A percentile compares a stretch with the other conserved stretches of the same genome.
phyloP scores from a whole-genome alignment of 1,284 basidiomycete genomes.

The Wolfiporia cocos region DNA sequence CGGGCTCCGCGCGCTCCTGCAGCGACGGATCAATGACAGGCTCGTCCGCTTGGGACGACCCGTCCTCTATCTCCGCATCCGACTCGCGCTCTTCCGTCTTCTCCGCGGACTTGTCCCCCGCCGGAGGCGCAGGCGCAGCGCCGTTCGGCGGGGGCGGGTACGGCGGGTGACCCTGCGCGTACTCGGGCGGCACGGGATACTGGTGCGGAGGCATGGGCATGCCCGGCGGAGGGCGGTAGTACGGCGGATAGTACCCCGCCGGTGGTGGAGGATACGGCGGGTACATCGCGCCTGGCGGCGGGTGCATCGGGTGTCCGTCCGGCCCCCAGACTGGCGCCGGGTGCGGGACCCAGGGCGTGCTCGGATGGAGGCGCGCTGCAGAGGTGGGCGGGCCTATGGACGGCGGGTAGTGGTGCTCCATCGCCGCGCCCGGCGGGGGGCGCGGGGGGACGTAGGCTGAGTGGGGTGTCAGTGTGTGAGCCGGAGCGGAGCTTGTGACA shows the following conservation, averaged over 20 bases:
- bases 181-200: slow-evolving; percentile 18
- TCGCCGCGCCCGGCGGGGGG: slow-evolving; percentile 15
- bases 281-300: slow-evolving; percentile 22
- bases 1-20: slow-evolving; percentile 10
- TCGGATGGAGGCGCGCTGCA: slow-evolving; percentile 39
- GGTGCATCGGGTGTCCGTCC: slow-evolving; percentile 1
- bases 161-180: slow-evolving; percentile 11
- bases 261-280: slow-evolving; percentile 14
- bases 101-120: not conserved
- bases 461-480: slow-evolving; percentile 2
- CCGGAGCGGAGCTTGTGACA: slow-evolving; percentile 7
- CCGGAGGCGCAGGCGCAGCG: slow-evolving; percentile 1
- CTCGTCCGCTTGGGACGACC: slow-evolving; percentile 11
- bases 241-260: slow-evolving; percentile 38
- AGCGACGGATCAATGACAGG: slow-evolving; percentile 36
- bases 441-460: slow-evolving; percentile 17
- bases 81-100: slow-evolving; percentile 5
- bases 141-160: slow-evolving; percentile 6
- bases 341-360: slow-evolving; percentile 27
- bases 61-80: slow-evolving; percentile 23
- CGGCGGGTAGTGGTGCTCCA: slow-evolving; percentile 29
- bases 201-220: slow-evolving; percentile 23
- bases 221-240: slow-evolving; percentile 35
- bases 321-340: slow-evolving; percentile 8
- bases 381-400: slow-evolving; percentile 46